Percentiles rank a stretch among this genome's conserved stretches.
Evolutionary conservation across 306 rosid genomes (phyloP).

Genomic region (Parietaria judaica): DNA sequence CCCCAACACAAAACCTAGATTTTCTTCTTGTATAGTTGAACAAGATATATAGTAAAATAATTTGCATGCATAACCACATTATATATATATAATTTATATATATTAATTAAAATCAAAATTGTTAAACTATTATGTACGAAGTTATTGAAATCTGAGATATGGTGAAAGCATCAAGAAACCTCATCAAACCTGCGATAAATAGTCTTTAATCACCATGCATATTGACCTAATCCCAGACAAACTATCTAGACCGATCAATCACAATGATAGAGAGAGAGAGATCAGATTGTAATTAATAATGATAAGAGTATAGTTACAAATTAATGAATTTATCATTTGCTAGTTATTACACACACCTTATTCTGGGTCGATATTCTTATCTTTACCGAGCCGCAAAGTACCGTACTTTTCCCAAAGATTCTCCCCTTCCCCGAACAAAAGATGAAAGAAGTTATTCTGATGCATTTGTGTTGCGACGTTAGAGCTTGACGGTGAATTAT

Average conservation of each 20-base stretch:
- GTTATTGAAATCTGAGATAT: too few relatives aligned
- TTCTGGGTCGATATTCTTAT: conserved; percentile 1
- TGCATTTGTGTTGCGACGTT: conserved; percentile 15
- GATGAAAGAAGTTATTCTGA: conserved; percentile 18
- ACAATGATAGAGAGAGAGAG: background rate
- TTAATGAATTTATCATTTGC: background rate
- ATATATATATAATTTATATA: too few relatives aligned
- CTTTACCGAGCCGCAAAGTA: conserved; percentile 18
- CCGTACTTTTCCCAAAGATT: conserved; percentile 33
- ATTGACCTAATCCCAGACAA: background rate
- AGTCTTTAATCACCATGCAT: background rate
- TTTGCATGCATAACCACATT: too few relatives aligned
- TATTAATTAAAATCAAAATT: too few relatives aligned
- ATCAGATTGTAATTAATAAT: too few relatives aligned
- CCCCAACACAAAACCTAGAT: too few relatives aligned
- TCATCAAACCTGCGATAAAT: too few relatives aligned
- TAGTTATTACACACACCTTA: conserved; percentile 6
- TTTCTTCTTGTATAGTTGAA: too few relatives aligned
- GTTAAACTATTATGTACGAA: too few relatives aligned
- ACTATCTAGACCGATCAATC: background rate
- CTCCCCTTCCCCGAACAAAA: conserved; percentile 21
- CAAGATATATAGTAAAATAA: too few relatives aligned
- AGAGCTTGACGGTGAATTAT: conserved; percentile 28
- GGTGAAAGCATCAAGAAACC: too few relatives aligned
- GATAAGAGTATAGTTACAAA: background rate